Base-by-base conservation (phyloP, 1,284 basidiomycete species). In the Rhodotorula sp. region DNA sequence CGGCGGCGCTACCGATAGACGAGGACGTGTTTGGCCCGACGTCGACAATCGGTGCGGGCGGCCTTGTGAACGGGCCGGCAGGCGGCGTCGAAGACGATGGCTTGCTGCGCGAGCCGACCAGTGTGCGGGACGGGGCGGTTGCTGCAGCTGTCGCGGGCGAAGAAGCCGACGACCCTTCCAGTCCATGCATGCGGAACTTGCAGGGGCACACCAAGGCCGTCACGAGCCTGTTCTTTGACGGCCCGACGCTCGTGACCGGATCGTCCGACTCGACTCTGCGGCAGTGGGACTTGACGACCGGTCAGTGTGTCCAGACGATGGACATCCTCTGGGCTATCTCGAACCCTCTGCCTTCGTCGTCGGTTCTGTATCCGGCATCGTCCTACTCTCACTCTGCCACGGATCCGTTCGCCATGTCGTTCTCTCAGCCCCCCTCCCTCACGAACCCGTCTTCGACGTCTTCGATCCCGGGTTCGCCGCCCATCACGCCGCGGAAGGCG, bases 251-350 rank as follows among this genome's bases (percentile, higher is more conserved):
- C 92, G 91, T 98, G 18, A 97, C 95, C 3, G 97, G 97, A 61
- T 95, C 95, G 5, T 93, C 92, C 5, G 97, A 99, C 84, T 97
- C 98, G 84, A 99, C 97, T 1, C 86, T 99, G 69, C 90, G 95
- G 4, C 95, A 99, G 81, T 99, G 97, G 97, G 95, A 99, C 80
- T 87, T 99, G 67, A 88, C 88, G 54, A 98, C 95, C 0, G 95
- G 95, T 7, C 95, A 99, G 67, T 98, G 95, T 81, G 90, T 99
- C 62, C 89, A 97, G 84, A 97, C 95, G 18, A 99, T 99, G 97
- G 97, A 99, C 82, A 97, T 99, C 72, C 87, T 99, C 26, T 99
- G 97, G 97, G 95, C 95, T 5, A 97, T 99, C 77, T 93, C 93
- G 23, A 95, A 99, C 82, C 89, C 93, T 2, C 86, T 89, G 15